A percentile compares a stretch with the other conserved stretches of the same genome.
Conservation (phyloP, 495 filamentous ascomycete species). For the Margaritispora aquatica region DNA sequence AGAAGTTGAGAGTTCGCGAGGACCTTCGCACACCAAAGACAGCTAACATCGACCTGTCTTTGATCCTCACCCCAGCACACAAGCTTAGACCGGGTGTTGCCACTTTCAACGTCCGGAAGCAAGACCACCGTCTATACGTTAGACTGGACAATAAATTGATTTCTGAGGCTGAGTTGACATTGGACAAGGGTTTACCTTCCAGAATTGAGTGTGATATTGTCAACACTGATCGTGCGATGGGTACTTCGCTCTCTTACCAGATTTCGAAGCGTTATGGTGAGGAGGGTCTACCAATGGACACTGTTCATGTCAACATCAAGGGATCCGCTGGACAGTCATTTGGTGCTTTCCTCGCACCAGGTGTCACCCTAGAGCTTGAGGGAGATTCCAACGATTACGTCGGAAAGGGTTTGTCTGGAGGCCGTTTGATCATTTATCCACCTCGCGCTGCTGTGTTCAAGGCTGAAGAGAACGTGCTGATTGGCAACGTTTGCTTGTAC, state of each 20-base stretch:
- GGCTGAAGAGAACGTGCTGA: constrained; percentile 94
- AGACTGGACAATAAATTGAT: constrained; percentile 99
- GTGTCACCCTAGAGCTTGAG: constrained; percentile 94
- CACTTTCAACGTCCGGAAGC: constrained; percentile 98
- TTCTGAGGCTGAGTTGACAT: constrained; percentile 90
- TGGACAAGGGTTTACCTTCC: constrained; percentile 93
- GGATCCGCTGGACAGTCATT: constrained; percentile 99
- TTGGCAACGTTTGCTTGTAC: constrained; percentile 97
- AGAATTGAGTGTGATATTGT: constrained; percentile 97
- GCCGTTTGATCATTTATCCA: constrained; percentile 93
- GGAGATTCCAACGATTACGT: constrained; percentile 98
- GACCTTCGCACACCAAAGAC: constrained; percentile 88
- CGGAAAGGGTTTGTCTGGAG: constrained; percentile 94
- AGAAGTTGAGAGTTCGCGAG: constrained; percentile 80
- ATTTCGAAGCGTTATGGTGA: constrained; percentile 92
- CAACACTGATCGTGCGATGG: constrained; percentile 95
- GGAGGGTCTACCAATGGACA: constrained; percentile 85
- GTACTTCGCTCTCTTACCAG: constrained; percentile 93
- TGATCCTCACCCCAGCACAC: constrained; percentile 94
- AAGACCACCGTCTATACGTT: constrained; percentile 90
- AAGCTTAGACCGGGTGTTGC: constrained; percentile 94
- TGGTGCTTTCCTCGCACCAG: constrained; percentile 90
- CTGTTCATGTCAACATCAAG: constrained; percentile 95
- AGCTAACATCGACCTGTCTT: constrained; percentile 86
- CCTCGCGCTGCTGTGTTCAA: constrained; percentile 91